Percentiles rank a stretch among this genome's conserved stretches.
Conservation (phyloP, 2,329 filamentous ascomycete genomes). For the Coniella vitis region DNA sequence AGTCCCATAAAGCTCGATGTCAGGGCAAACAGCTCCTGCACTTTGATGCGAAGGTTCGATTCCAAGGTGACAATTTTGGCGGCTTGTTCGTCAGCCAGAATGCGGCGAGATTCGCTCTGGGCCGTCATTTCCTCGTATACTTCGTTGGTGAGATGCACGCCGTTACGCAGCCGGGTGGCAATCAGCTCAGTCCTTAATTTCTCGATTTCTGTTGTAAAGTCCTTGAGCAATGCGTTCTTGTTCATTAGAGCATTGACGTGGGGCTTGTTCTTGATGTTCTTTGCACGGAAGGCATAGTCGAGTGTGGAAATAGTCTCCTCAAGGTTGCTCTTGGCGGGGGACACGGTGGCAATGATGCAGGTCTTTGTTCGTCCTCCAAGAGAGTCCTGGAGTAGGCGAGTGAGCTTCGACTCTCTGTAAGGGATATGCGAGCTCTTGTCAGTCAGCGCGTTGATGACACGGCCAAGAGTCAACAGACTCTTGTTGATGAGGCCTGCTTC, state of each 20-base stretch:
- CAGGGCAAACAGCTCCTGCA: conserved; percentile 82
- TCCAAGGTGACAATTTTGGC: conserved; percentile 92
- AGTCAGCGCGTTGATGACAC: conserved; percentile 95
- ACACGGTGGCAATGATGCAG: conserved; percentile 96
- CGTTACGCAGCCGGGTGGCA: conserved; percentile 85
- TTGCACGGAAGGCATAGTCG: conserved; percentile 95
- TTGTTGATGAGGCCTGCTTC: conserved; percentile 98
- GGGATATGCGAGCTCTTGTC: conserved; percentile 88
- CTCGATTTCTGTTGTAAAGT: conserved; percentile 90
- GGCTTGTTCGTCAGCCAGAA: conserved; percentile 84
- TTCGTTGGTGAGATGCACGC: conserved; percentile 87
- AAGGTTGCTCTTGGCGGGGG: conserved; percentile 87
- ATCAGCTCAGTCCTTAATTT: conserved; percentile 91
- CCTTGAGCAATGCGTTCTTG: conserved; percentile 84
- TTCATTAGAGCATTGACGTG: conserved; percentile 88
- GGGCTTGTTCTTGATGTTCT: conserved; percentile 97
- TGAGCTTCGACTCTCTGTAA: conserved; percentile 89
- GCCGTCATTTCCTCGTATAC: conserved; percentile 85
- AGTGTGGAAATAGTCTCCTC: conserved; percentile 98
- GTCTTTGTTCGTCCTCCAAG: conserved; percentile 93
- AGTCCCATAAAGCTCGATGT: conserved; percentile 82
- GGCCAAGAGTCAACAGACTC: conserved; percentile 85
- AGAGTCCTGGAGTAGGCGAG: conserved; percentile 89
- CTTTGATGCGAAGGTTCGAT: conserved; percentile 81
- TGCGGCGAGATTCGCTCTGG: conserved; percentile 85